Percentiles rank a stretch among this genome's conserved stretches.
phyloP scores from a whole-genome alignment of 495 filamentous ascomycete species.

The Glonium stellatum region DNA sequence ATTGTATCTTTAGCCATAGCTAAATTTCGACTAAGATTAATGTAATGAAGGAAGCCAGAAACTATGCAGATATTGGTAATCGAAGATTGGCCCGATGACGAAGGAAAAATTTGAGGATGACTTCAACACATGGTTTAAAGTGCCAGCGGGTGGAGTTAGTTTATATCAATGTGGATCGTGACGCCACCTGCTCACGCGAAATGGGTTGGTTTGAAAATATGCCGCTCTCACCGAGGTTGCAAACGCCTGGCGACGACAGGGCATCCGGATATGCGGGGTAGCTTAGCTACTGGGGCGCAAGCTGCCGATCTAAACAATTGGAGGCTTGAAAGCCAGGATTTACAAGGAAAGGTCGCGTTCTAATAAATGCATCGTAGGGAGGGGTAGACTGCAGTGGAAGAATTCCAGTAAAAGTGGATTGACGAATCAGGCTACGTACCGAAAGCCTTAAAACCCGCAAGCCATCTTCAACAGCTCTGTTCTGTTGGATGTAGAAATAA shows the following conservation, averaged over 20 bases:
- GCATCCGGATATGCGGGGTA: not conserved
- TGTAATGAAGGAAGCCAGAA: too few relatives aligned
- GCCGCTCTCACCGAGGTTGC: not conserved
- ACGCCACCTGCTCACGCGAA: not conserved
- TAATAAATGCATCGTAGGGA: not conserved
- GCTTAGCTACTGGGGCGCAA: not conserved
- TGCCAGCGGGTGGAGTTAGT: not conserved
- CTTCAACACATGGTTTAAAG: too few relatives aligned
- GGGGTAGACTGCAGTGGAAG: not conserved
- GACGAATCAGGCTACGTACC: conserved; percentile 5
- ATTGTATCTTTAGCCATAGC: conserved; percentile 47
- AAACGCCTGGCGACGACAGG: not conserved
- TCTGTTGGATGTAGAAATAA: not conserved
- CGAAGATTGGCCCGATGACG: too few relatives aligned
- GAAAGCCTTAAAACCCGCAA: not conserved
- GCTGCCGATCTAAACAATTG: not conserved
- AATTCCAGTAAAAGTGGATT: not conserved
- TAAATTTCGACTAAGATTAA: not conserved
- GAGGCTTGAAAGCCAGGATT: not conserved
- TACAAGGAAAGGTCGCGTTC: not conserved
- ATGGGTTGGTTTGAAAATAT: not conserved
- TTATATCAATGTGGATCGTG: not conserved
- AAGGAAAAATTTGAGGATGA: too few relatives aligned
- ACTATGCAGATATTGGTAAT: too few relatives aligned
- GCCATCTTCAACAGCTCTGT: not conserved